Evolutionary conservation across 805 yeast genomes (phyloP).

Genomic region (Lachancea dasiensis): DNA sequence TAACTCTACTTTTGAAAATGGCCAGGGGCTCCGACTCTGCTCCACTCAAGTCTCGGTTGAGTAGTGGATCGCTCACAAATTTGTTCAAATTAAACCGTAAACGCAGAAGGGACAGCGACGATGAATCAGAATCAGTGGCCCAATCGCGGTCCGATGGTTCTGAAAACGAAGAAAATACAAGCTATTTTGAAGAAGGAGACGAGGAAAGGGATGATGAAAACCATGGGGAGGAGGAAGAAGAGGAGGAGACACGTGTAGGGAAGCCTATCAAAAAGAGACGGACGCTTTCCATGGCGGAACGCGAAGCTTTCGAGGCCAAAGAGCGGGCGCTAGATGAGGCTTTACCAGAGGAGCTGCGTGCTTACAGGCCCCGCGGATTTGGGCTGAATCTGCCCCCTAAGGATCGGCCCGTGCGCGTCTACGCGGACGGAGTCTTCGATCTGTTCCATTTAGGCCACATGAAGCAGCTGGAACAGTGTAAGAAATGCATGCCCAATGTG

Average conservation of each 20-base stretch:
- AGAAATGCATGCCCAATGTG: conserved; percentile 82
- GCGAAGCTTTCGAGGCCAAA: conserved; percentile 23
- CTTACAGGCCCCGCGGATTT: conserved; percentile 75
- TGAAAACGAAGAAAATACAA: conserved; percentile 6
- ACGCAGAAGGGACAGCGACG: conserved; percentile 18
- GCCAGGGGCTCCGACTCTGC: conserved; percentile 9
- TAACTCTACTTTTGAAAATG: too few species aligned
- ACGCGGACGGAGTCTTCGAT: conserved; percentile 98
- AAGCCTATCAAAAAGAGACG: conserved; percentile 1
- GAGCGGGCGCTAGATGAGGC: conserved; percentile 59
- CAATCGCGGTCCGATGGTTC: conserved; percentile 6
- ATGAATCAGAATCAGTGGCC: conserved; percentile 19
- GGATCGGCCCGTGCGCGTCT: conserved; percentile 84
- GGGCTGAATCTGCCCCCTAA: conserved; percentile 75
- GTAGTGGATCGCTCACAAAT: conserved; percentile 30
- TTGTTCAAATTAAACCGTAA: conserved; percentile 29
- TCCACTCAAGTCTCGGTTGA: conserved; percentile 26
- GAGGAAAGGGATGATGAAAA: too few species aligned
- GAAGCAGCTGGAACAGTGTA: conserved; percentile 96
- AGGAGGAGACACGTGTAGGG: too few species aligned
- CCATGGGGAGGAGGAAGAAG: too few species aligned
- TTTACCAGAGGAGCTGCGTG: conserved; percentile 64
- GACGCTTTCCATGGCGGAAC: conserved; percentile 4
- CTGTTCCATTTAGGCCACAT: conserved; percentile 95
- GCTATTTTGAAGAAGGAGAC: too few species aligned